Conservation (phyloP, 164 flowering plant genomes). For the Annona squamosa region DNA sequence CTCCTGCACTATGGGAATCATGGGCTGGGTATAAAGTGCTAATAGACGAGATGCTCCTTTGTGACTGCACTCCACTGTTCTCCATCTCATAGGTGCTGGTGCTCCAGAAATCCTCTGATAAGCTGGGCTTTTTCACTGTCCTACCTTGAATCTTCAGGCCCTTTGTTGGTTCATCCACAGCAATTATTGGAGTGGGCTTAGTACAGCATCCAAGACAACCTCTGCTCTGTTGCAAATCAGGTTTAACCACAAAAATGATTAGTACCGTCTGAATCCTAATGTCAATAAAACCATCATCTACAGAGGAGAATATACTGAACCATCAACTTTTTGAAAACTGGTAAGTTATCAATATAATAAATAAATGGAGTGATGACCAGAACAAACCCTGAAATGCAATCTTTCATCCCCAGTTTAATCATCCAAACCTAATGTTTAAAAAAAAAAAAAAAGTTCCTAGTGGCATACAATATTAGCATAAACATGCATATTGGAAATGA, state of each 20-base stretch:
- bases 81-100: conserved; percentile 77
- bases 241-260: conserved; percentile 33
- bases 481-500: too few species aligned
- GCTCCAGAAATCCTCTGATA: conserved; percentile 87
- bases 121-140: conserved; percentile 40
- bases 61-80: conserved; percentile 56
- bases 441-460: too few species aligned
- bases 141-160: conserved; percentile 59
- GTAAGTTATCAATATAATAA: too few species aligned
- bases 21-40: conserved; percentile 46
- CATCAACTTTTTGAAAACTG: too few species aligned
- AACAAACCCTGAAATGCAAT: too few species aligned
- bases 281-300: background rate
- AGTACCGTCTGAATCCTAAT: conserved; percentile 11
- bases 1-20: conserved; percentile 23
- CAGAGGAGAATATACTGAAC: background rate
- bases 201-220: conserved; percentile 81
- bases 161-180: conserved; percentile 67
- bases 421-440: too few species aligned
- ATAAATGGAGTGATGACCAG: too few species aligned
- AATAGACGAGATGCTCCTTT: conserved; percentile 67
- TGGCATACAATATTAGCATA: too few species aligned
- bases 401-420: too few species aligned
- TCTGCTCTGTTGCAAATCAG: conserved; percentile 69
- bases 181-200: conserved; percentile 45